Base-by-base conservation (phyloP, 257 asterid genomes). In the Solanum ossicruentum region DNA sequence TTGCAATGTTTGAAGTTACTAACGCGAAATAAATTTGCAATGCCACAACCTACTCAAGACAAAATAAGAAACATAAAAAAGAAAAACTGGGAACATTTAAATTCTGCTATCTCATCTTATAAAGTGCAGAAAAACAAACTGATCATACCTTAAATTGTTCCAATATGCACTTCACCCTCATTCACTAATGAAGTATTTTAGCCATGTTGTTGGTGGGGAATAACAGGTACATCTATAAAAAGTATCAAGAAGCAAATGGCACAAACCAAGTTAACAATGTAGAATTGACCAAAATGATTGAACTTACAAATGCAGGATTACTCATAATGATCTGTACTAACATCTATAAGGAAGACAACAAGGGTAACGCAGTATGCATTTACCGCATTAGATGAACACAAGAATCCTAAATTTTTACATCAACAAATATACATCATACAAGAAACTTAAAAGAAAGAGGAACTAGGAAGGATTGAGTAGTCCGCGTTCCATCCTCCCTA, bases 331-430 rank as follows among this genome's bases (percentile, higher is more conserved):
- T 75, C 23, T 77, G 43, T 77, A 51, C 21, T 73, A 72, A n/a
- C 81, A 73, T 26, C 58, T 21, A 49, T 21, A 51, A 15, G 82
- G 61, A 77, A 73, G 81, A 52, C 36, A 21, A 12, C 32, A 49
- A 75, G n/a, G 81, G 60, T 49, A 75, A 21, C 21, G 81, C 60
- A 4, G n/a, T 21, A 73, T 12, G 60, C 43, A 51, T 47, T 47
- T 12, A 21, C 43, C 45, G 13, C 32, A 21, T 12, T 47, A 73
- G n/a, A 21, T n/a, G 58, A 49, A 13, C 82, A 0, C 47, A 1
- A 61, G 56, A 52, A 21, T 43, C 77, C 79, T 56, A 78, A 32
- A 49, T 66, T 67, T 88, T 82, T 87, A 87, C 86, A 87, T 36
- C 45, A 56, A 63, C 8, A 23, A 32, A 61, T 54, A 71, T 52